phyloP scores from a whole-genome alignment of 2,329 filamentous ascomycete species.

The Alternaria viburni region DNA sequence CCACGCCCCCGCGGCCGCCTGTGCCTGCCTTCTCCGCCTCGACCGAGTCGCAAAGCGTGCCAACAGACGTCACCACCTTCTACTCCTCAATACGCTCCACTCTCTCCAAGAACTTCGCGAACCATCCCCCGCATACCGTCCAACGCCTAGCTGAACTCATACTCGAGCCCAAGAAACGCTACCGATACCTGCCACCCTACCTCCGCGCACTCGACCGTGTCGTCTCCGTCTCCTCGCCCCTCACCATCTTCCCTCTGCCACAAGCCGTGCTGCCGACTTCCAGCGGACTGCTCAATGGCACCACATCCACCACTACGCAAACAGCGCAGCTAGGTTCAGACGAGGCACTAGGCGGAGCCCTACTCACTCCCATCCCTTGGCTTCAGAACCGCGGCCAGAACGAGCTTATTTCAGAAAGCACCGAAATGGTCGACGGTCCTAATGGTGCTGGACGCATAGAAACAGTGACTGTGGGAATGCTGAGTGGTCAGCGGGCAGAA shows the following conservation, averaged over 20 bases:
- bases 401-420: conserved; percentile 74
- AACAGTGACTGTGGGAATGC: conserved; percentile 76
- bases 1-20: conserved; percentile 49
- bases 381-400: conserved; percentile 60
- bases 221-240: conserved; percentile 84
- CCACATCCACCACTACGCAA: conserved; percentile 52
- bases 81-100: conserved; percentile 53
- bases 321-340: conserved; percentile 72
- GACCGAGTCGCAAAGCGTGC: conserved; percentile 37
- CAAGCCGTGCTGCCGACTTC: conserved; percentile 62
- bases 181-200: conserved; percentile 81
- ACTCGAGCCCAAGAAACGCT: conserved; percentile 76
- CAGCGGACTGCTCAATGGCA: conserved; percentile 65
- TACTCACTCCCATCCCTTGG: conserved; percentile 95
- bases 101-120: conserved; percentile 70
- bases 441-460: conserved; percentile 81
- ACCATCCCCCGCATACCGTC: conserved; percentile 86
- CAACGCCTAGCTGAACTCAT: conserved; percentile 91
- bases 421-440: conserved; percentile 80
- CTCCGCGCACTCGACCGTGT: conserved; percentile 90
- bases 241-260: conserved; percentile 82
- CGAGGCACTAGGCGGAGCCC: conserved; percentile 85
- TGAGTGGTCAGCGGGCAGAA: conserved; percentile 21
- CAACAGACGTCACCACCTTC: conserved; percentile 40
- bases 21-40: conserved; percentile 51